phyloP scores from a whole-genome alignment of 345 rosid species.

The Anacardium occidentale region DNA sequence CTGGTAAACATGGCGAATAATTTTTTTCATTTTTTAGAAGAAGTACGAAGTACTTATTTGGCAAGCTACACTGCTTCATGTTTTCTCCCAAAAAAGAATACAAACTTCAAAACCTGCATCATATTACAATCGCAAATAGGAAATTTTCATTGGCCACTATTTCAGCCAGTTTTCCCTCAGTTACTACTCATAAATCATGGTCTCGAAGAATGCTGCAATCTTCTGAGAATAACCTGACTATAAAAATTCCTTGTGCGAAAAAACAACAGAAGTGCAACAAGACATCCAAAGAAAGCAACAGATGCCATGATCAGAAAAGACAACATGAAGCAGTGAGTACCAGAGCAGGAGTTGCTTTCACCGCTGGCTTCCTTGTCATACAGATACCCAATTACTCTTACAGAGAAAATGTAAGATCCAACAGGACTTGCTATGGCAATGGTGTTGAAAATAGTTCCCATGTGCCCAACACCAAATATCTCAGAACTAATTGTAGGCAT shows the following conservation, averaged over 20 bases:
- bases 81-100: not conserved
- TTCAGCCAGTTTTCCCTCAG: not conserved
- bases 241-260: slow-evolving; percentile 65
- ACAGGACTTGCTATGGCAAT: slow-evolving; percentile 79
- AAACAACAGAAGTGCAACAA: slow-evolving; percentile 49
- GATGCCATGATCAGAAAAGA: slow-evolving; percentile 76
- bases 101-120: not conserved
- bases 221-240: slow-evolving; percentile 40
- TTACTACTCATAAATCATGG: not conserved
- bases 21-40: not conserved
- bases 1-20: no score
- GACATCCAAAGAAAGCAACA: slow-evolving; percentile 57
- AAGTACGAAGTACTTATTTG: not conserved
- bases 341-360: slow-evolving; percentile 51
- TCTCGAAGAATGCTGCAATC: slow-evolving; percentile 32
- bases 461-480: slow-evolving; percentile 67
- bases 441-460: slow-evolving; percentile 91
- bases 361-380: slow-evolving; percentile 60
- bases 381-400: slow-evolving; percentile 67
- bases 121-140: not conserved
- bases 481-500: slow-evolving; percentile 81
- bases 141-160: not conserved
- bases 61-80: not conserved
- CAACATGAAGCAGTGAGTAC: slow-evolving; percentile 66
- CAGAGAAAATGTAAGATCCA: slow-evolving; percentile 85